A percentile compares a stretch with the other conserved stretches of the same genome.
Evolutionary conservation across 2,329 filamentous ascomycete genomes (phyloP).

Genomic region (Botrytis tulipae): DNA sequence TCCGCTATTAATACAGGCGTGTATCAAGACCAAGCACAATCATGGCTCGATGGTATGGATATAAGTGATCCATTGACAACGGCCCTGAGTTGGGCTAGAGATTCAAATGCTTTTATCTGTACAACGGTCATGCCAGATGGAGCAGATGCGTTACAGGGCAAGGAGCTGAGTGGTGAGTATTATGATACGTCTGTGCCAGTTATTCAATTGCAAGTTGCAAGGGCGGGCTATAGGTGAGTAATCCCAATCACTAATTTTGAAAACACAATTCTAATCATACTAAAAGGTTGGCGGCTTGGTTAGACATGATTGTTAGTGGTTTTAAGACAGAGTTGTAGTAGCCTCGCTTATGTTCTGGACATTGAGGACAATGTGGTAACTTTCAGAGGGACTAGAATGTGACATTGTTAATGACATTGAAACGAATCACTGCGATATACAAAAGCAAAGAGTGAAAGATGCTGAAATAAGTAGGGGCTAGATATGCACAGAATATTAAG

Average conservation of each 20-base stretch:
- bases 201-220: conserved; percentile 64
- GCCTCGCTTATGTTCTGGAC: background rate
- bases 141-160: conserved; percentile 52
- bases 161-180: conserved; percentile 63
- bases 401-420: background rate
- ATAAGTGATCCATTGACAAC: conserved; percentile 54
- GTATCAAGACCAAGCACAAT: conserved; percentile 49
- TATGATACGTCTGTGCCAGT: conserved; percentile 62
- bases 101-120: conserved; percentile 63
- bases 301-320: conserved; percentile 57
- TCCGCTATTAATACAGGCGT: conserved; percentile 55
- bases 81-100: conserved; percentile 61
- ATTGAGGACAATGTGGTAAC: background rate
- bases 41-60: conserved; percentile 58
- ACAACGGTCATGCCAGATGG: conserved; percentile 61
- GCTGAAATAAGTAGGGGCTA: background rate
- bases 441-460: background rate
- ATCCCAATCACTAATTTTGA: background rate
- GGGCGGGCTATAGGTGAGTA: conserved; percentile 59
- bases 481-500: background rate
- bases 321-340: conserved; percentile 27
- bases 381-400: background rate
- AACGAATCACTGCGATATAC: background rate
- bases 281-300: conserved; percentile 57
- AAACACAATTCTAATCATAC: conserved; percentile 7